Conservation (phyloP, 352 stramenopile species). For the Elongisporangium prolatum region DNA sequence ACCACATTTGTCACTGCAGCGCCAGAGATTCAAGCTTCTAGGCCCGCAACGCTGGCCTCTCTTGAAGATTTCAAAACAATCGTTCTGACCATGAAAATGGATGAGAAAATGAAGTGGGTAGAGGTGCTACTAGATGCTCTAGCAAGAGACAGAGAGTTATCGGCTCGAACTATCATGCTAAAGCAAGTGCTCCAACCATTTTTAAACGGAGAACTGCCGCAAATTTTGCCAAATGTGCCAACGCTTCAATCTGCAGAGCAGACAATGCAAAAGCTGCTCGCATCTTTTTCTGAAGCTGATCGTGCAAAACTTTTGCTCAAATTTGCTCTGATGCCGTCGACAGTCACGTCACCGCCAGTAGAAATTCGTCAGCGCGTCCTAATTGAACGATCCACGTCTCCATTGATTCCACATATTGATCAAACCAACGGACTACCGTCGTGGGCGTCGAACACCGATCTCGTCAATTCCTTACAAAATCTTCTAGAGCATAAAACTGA, state of each 20-base stretch:
- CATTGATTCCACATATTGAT: background rate
- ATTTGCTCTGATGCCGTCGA: background rate
- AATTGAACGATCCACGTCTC: background rate
- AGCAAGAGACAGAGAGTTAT: conserved; percentile 34
- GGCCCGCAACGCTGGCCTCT: conserved; percentile 5
- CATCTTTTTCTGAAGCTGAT: background rate
- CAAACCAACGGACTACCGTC: background rate
- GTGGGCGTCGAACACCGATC: background rate
- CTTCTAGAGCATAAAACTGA: background rate
- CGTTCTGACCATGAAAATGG: conserved; percentile 32
- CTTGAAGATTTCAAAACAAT: conserved; percentile 27
- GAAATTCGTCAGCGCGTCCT: background rate
- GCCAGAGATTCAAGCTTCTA: conserved; percentile 11
- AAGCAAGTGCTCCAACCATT: conserved; percentile 47
- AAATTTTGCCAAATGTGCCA: background rate
- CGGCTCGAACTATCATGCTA: conserved; percentile 36
- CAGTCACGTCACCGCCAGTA: background rate
- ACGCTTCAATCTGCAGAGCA: background rate
- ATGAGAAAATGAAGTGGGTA: conserved; percentile 64
- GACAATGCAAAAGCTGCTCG: background rate
- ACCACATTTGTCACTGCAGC: background rate
- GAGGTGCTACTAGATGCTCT: conserved; percentile 40
- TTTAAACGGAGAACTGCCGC: conserved; percentile 28
- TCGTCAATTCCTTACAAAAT: background rate
- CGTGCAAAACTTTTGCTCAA: background rate